Evolutionary conservation across 768 basidiomycete species (phyloP).

Genomic region (Pisolithus marmoratus): DNA sequence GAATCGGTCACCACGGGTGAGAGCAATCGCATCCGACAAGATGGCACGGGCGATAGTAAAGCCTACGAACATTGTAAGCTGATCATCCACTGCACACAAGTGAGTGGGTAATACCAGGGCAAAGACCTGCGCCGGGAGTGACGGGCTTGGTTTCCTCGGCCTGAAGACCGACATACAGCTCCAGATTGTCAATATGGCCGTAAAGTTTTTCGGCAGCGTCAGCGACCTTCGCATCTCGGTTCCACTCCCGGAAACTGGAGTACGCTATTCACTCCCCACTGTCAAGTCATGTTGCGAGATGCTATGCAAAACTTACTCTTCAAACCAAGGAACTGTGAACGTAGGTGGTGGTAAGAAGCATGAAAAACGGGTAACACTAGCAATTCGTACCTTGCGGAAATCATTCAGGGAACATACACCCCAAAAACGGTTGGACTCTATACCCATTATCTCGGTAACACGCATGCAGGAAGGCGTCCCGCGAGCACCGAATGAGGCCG

Average conservation of each 20-base stretch:
- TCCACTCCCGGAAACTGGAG: slow-evolving; percentile 74
- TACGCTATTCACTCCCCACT: slow-evolving; percentile 42
- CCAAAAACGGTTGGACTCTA: slow-evolving; percentile 70
- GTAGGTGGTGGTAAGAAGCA: neutral
- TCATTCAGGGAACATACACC: slow-evolving; percentile 82
- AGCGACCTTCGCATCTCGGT: slow-evolving; percentile 62
- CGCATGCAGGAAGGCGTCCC: slow-evolving; percentile 73
- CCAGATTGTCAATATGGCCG: slow-evolving; percentile 67
- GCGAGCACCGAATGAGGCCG: slow-evolving; percentile 69
- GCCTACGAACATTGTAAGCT: slow-evolving; percentile 31
- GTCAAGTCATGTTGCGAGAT: neutral
- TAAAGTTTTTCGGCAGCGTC: slow-evolving; percentile 74
- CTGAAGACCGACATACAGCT: slow-evolving; percentile 77
- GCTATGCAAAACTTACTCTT: slow-evolving; percentile 44
- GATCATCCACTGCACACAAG: neutral
- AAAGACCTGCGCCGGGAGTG: slow-evolving; percentile 75
- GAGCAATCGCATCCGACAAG: slow-evolving; percentile 78
- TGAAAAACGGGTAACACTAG: neutral
- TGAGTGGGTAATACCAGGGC: slow-evolving; percentile 50
- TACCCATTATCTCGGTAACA: slow-evolving; percentile 80
- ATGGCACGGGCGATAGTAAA: slow-evolving; percentile 85
- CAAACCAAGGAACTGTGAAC: slow-evolving; percentile 59
- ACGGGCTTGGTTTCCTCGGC: slow-evolving; percentile 74
- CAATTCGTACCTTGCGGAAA: slow-evolving; percentile 54
- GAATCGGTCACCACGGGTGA: slow-evolving; percentile 80